These are phyloP conservation scores for Combretum micranthum DNA, from an alignment of 345 rosid species.

Conservation along the genomic window DNA sequence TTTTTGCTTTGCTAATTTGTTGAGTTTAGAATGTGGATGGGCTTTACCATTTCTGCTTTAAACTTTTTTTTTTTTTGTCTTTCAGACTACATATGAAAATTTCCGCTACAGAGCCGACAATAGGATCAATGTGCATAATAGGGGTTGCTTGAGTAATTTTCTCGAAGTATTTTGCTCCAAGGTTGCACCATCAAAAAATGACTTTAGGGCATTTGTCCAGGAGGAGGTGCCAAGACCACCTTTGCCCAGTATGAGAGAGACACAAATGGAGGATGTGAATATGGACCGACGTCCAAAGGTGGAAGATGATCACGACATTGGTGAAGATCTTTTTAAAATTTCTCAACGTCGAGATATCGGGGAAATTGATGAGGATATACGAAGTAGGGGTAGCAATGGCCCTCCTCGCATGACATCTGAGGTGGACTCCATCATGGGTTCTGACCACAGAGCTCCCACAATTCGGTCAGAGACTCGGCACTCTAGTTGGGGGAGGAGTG, in stretches of 20 bases:
- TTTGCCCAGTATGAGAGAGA: constrained; percentile 38
- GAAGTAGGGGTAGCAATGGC: constrained; percentile 66
- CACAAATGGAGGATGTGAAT: constrained; percentile 40
- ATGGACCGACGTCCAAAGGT: constrained; percentile 76
- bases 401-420: constrained; percentile 40
- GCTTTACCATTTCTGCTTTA: neutral
- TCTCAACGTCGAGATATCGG: constrained; percentile 77
- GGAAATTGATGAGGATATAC: constrained; percentile 52
- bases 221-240: constrained; percentile 49
- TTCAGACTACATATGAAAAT: constrained; percentile 95
- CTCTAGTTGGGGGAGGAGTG: constrained; percentile 80
- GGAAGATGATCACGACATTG: constrained; percentile 84
- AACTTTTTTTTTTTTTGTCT: constrained; percentile 14
- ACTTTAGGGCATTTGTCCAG: constrained; percentile 57
- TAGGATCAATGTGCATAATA: constrained; percentile 52
- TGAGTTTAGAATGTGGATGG: neutral
- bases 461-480: constrained; percentile 63
- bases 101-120: constrained; percentile 78
- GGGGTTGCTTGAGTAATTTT: constrained; percentile 58
- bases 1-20: neutral
- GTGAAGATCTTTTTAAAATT: constrained; percentile 80
- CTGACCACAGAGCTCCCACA: constrained; percentile 59
- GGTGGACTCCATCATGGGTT: constrained; percentile 40
- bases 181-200: constrained; percentile 68
- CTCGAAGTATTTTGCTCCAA: constrained; percentile 67